These are phyloP conservation scores for Phanerochaete sordida DNA, from an alignment of 768 basidiomycete species.

Conservation along the genomic window DNA sequence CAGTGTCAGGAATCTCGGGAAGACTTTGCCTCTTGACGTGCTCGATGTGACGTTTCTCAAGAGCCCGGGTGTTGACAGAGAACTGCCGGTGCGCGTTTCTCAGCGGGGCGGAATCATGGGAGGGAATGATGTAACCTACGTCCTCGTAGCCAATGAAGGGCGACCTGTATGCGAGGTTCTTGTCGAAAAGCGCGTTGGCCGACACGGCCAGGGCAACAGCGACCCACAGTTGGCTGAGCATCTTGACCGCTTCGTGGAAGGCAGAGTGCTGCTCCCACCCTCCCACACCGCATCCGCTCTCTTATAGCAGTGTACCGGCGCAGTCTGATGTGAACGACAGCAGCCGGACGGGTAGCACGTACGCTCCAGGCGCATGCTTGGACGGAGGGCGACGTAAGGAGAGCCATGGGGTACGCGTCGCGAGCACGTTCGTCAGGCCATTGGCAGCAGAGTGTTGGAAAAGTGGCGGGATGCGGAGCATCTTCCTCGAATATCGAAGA, in stretches of 20 bases:
- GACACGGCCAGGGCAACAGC: background rate
- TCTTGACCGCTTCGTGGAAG: background rate
- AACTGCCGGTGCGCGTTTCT: slow-evolving; percentile 26
- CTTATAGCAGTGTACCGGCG: background rate
- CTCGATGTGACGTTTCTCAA: slow-evolving; percentile 35
- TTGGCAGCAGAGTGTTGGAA: background rate
- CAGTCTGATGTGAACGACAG: background rate
- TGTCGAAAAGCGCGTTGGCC: slow-evolving; percentile 13
- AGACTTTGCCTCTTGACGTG: slow-evolving; percentile 33
- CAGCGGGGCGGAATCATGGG: background rate
- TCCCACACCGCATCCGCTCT: background rate
- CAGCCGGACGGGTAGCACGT: background rate
- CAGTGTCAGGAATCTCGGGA: slow-evolving; percentile 1
- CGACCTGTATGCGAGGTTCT: slow-evolving; percentile 13
- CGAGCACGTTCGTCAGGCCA: slow-evolving; percentile 1
- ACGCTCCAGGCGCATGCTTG: background rate
- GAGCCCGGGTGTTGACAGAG: slow-evolving; percentile 32
- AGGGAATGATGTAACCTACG: slow-evolving; percentile 1
- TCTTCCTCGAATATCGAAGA: background rate
- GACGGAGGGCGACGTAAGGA: background rate
- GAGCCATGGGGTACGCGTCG: background rate
- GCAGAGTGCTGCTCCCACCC: background rate
- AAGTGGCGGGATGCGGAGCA: background rate
- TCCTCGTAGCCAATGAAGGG: slow-evolving; percentile 12
- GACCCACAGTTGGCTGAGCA: background rate